Base-by-base conservation (phyloP, 2,329 filamentous ascomycete genomes). In the Penicillium thymicola region DNA sequence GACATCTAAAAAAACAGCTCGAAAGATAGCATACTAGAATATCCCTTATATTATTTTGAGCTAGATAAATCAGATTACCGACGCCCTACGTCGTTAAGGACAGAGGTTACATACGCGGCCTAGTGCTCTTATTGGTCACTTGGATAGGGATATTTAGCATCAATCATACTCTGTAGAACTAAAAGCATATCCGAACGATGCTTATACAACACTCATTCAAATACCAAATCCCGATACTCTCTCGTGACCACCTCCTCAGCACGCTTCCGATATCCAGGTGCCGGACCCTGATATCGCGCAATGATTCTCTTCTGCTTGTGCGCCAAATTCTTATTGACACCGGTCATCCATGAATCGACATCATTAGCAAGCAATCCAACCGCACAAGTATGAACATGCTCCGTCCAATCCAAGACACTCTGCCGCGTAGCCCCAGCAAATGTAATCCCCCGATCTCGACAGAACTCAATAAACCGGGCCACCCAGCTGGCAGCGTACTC, bases 331-430 rank as follows among this genome's bases (percentile, higher is more conserved):
- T 73, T 80, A 59, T 83, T 83, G 2, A 83, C 77, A 0, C 81
- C 81, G 2, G 80, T 83, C 79, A 82, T 82, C 81, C 81, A 83
- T 1, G 74, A 77, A 58, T 83, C 80, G 0, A 81, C 77, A 58
- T 81, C 75, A 56, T 78, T 79, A 0, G 74, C 71, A 27, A 83
- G 60, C 10, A 78, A 56, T 0, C 80, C 80, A 36, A 76, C 66
- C 0, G 75, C 74, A 50, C 77, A 79, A 4, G 78, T 71, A 25
- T 75, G 66, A 2, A 83, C 81, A 69, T 82, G 80, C 38, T 78
- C 66, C 0, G 77, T 79, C 79, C 80, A 82, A 13, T 61, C 58
- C 4, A 71, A 62, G 50, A 76, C 69, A 0, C 68, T 75, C 38
- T 77, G 70, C 7, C 71, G 61, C 0, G 74, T 79, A 2, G 78